Conservation (phyloP, 2,329 filamentous ascomycete species). For the Alternaria gaisen region DNA sequence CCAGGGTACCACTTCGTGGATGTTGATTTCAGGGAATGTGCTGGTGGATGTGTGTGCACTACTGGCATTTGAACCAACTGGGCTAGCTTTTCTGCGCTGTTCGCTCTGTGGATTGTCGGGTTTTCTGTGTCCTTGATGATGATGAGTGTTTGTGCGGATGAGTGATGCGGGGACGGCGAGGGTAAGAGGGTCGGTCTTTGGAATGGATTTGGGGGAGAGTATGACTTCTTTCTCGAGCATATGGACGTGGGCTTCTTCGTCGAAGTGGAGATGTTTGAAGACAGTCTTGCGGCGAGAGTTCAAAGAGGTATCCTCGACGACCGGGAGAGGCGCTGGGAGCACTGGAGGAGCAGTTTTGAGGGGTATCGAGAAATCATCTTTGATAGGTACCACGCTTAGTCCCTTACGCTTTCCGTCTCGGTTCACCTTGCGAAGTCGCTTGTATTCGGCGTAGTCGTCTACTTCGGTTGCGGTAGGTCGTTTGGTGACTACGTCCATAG, state of each 20-base stretch:
- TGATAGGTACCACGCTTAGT: not conserved
- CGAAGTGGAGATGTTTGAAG: constrained; percentile 21
- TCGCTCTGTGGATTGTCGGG: not conserved
- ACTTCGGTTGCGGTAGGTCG: constrained; percentile 56
- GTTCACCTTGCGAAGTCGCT: constrained; percentile 48
- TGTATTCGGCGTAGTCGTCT: constrained; percentile 60
- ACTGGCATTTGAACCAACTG: constrained; percentile 17
- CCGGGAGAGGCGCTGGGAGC: not conserved
- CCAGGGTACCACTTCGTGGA: constrained; percentile 39
- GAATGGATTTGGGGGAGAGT: constrained; percentile 21
- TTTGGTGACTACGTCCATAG: constrained; percentile 49
- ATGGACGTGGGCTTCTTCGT: constrained; percentile 13
- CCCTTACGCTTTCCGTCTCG: constrained; percentile 25
- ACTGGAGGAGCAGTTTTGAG: constrained; percentile 25
- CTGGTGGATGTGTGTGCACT: constrained; percentile 17
- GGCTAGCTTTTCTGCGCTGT: not conserved
- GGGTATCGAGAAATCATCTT: not conserved
- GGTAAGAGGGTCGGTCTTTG: constrained; percentile 12
- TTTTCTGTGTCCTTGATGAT: not conserved
- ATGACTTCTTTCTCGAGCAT: not conserved
- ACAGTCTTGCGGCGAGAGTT: constrained; percentile 10
- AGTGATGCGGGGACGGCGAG: not conserved
- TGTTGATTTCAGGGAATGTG: constrained; percentile 16
- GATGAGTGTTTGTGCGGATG: not conserved
- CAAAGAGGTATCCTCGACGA: not conserved